These are phyloP conservation scores for Cladosporium oxysporum DNA, from an alignment of 2,329 filamentous ascomycete genomes.

Conservation along the genomic window DNA sequence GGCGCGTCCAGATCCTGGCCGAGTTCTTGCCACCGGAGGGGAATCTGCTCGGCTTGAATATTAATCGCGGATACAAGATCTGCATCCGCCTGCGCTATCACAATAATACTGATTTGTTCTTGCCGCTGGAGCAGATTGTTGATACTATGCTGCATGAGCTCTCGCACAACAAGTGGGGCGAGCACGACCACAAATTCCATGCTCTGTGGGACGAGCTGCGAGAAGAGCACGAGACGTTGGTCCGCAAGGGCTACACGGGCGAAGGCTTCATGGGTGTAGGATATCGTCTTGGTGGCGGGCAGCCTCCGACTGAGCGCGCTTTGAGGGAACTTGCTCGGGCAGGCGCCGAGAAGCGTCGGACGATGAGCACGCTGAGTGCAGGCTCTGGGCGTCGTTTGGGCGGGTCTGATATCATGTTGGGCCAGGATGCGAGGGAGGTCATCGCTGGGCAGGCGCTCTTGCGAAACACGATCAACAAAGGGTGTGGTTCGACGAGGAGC, in stretches of 20 bases:
- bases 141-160: conserved; percentile 96
- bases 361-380: conserved; percentile 47
- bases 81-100: conserved; percentile 79
- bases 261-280: conserved; percentile 83
- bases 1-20: conserved; percentile 75
- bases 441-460: conserved; percentile 70
- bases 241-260: conserved; percentile 82
- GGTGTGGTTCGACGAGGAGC: conserved; percentile 73
- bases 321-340: conserved; percentile 71
- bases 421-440: conserved; percentile 68
- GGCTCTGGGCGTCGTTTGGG: conserved; percentile 74
- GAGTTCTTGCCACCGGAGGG: conserved; percentile 81
- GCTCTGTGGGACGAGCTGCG: conserved; percentile 86
- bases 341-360: conserved; percentile 65
- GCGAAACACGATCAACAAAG: conserved; percentile 66
- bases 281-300: conserved; percentile 65
- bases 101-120: conserved; percentile 71
- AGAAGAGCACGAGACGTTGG: conserved; percentile 71
- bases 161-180: conserved; percentile 80
- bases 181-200: conserved; percentile 81
- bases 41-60: conserved; percentile 77
- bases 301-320: conserved; percentile 66
- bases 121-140: conserved; percentile 75
- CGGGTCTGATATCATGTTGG: conserved; percentile 58
- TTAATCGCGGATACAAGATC: conserved; percentile 75